Base-by-base conservation (phyloP, 805 yeast genomes). In the Barnettozyma sp. region DNA sequence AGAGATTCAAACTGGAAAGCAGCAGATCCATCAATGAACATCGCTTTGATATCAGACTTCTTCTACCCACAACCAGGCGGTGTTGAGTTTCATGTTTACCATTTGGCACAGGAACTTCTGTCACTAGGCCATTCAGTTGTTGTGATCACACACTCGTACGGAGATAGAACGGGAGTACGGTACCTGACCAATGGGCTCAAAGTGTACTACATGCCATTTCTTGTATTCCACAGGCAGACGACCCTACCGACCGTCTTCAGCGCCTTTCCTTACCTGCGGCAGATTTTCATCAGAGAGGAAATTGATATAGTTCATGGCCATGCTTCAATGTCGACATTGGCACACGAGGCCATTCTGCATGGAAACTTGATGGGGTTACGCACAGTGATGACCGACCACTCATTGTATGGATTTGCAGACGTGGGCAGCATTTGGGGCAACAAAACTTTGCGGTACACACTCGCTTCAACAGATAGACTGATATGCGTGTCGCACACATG, bases 51-150 rank as follows among this genome's bases (percentile, higher is more conserved):
- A 4, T 83, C 94, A 29, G 99, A 92, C 60, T 92, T 87, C 66
- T 92, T 92, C 73, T 92, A 83, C 60, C 99, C 99, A 9, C 98
- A 92, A 55, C 82, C 97, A 0, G 99, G 99, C 4, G 99, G 99
- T 8, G 94, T 92, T 2, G 99, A 92, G 57, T 77, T 90, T 43
- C 98, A 92, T 55, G 83, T 90, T 13, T 86, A 85, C 57, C 97
- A 92, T 56, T 60, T 92, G 17, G 79, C 97, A 0, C 94, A 86
- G 57, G 76, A 80, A 50, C 71, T 88, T 36, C 79, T 85, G 8
- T 74, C 73, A 15, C 59, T 78, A 26, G 97, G 96, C 7, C 96
- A 88, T 53, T 74, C 83, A 4, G 97, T 90, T 9, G 62, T 88
- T 6, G 74, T 92, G 17, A 71, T 92, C 22, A 87, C 98, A 8